These are phyloP conservation scores for Podaxis pistillaris DNA, from an alignment of 768 basidiomycete genomes.

Conservation along the genomic window DNA sequence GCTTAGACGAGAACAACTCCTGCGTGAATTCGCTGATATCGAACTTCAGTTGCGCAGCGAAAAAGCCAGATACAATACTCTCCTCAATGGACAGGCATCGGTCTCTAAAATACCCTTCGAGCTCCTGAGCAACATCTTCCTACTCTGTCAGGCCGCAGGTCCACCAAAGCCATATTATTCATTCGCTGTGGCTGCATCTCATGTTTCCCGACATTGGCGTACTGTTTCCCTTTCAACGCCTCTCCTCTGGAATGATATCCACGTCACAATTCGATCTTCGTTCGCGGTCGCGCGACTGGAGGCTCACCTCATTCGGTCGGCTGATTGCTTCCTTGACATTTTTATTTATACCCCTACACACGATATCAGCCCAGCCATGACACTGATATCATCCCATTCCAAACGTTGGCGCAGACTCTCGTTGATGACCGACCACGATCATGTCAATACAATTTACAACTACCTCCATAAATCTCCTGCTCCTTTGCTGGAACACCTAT, in stretches of 20 bases:
- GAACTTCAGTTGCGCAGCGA: constrained; percentile 30
- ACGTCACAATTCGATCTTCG: constrained; percentile 26
- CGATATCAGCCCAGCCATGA: constrained; percentile 27
- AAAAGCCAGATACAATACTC: constrained; percentile 29
- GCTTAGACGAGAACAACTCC: constrained; percentile 26
- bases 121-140: constrained; percentile 38
- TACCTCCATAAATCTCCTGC: constrained; percentile 26
- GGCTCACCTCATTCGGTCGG: constrained; percentile 37
- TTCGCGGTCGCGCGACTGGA: constrained; percentile 28
- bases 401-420: constrained; percentile 39
- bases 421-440: constrained; percentile 24
- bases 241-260: constrained; percentile 43
- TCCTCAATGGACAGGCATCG: constrained; percentile 33
- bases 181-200: constrained; percentile 40
- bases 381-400: constrained; percentile 31
- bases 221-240: constrained; percentile 36
- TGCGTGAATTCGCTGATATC: constrained; percentile 32
- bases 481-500: constrained; percentile 38
- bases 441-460: constrained; percentile 26
- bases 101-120: constrained; percentile 40
- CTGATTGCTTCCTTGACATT: constrained; percentile 35
- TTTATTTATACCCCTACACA: constrained; percentile 22
- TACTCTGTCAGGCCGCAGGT: constrained; percentile 26
- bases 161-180: constrained; percentile 13
- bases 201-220: constrained; percentile 47